Base-by-base conservation (phyloP, 192 early-diverging fungal species). In the Piromyces sp. region DNA sequence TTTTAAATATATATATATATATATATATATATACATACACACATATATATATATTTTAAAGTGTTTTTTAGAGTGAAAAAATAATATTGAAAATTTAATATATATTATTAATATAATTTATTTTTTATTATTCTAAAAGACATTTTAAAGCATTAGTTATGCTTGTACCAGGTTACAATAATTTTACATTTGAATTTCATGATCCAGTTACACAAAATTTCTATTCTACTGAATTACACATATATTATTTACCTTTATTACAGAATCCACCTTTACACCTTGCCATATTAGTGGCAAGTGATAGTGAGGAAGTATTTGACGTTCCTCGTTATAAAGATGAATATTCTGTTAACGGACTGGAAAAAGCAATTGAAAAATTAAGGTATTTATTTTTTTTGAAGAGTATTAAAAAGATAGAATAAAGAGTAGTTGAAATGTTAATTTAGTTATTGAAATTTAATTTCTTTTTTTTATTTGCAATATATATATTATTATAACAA, bases 291-390 rank as follows among this genome's bases (percentile, higher is more conserved):
- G 78, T 91, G 30, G 92, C 89, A 29, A 86, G 85, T 16, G 91
- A 92, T 83, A 92, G 91, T 5, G 81, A 88, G 22, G 85, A 84
- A 30, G 83, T 83, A 1, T 93, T 93, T 83, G 92, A 93, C 81
- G 87, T 88, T 1, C 92, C 92, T 28, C 88, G 88, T 11, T 84
- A 92, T 51, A 85, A 88, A 30, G 85, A 84, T 19, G 84, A 86
- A 0, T 83, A 84, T 2, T 85, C 86, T 3, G 80, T 86, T 13
- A 88, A 90, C 83, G 85, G 85, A 16, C 78, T 92, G 9, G 86
- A 88, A 13, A 84, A 86, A 22, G 92, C 90, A 0, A 83, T 87
- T 30, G 84, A 86, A 80, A 92, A 92, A 81, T 83, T 92, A 33
- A 83, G 93, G 12, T 92, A n/a, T n/a, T n/a, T n/a, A n/a, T n/a